Percentiles rank a stretch among this genome's conserved stretches.
phyloP scores from a whole-genome alignment of 176 grass and related monocot species.

The Dendrocalamus sinicus region DNA sequence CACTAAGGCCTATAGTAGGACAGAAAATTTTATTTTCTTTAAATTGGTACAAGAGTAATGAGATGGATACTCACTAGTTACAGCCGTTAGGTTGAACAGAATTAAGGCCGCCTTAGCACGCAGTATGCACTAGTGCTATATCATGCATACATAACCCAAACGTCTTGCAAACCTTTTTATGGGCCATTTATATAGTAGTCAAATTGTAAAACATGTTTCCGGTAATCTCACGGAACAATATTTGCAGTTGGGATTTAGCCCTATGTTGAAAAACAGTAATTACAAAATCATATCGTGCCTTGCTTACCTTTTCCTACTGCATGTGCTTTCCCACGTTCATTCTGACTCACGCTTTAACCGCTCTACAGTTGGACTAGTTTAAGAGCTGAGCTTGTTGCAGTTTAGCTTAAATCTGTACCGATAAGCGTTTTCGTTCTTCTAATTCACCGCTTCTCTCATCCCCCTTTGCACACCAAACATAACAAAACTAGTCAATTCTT shows the following conservation, averaged over 20 bases:
- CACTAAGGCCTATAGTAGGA: too few species aligned
- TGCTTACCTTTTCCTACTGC: not conserved
- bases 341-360: not conserved
- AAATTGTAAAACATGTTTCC: not conserved
- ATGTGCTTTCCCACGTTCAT: not conserved
- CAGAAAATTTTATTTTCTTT: too few species aligned
- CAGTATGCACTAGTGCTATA: too few species aligned
- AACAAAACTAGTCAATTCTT: not conserved
- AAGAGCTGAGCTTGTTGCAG: too few species aligned
- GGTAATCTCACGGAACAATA: not conserved
- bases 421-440: not conserved
- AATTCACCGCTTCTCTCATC: not conserved
- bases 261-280: not conserved
- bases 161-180: not conserved
- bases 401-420: not conserved
- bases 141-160: not conserved
- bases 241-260: not conserved
- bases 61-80: too few species aligned
- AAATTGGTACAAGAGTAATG: too few species aligned
- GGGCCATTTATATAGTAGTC: not conserved
- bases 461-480: not conserved
- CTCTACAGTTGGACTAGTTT: too few species aligned
- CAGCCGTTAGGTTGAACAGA: too few species aligned
- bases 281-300: not conserved
- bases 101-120: too few species aligned